phyloP scores from a whole-genome alignment of 306 rosid genomes.

The Styphnolobium japonicum region DNA sequence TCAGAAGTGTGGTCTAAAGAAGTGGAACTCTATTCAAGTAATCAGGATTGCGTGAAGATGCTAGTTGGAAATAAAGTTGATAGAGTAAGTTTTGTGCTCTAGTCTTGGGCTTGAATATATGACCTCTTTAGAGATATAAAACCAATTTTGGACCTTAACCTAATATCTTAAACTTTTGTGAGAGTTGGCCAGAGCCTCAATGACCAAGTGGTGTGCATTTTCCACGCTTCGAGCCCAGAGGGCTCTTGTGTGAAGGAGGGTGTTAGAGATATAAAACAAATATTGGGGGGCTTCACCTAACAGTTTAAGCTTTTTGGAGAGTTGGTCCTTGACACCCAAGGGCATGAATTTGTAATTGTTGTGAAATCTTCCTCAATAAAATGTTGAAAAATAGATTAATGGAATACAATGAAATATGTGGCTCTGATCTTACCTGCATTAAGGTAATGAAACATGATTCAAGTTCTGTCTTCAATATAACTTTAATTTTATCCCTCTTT shows the following conservation, averaged over 20 bases:
- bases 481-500: neutral
- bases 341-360: neutral
- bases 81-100: slow-evolving; percentile 55
- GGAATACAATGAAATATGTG: neutral
- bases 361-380: neutral
- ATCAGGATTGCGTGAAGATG: slow-evolving; percentile 82
- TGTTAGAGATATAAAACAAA: too few species aligned
- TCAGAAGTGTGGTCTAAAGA: slow-evolving; percentile 95
- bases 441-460: neutral
- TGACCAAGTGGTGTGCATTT: too few species aligned
- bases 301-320: too few species aligned
- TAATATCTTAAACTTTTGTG: too few species aligned
- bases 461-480: neutral
- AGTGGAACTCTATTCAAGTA: slow-evolving; percentile 73
- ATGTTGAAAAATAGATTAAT: neutral
- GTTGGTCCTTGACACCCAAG: too few species aligned
- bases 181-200: too few species aligned
- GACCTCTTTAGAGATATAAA: too few species aligned
- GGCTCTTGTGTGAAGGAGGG: too few species aligned
- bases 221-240: too few species aligned
- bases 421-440: slow-evolving; percentile 4
- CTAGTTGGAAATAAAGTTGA: slow-evolving; percentile 97
- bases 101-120: neutral
- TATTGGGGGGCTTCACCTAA: too few species aligned
- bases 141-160: too few species aligned